Evolutionary conservation across 305 asterid species (phyloP).

Genomic region (Fraxinus nigra): DNA sequence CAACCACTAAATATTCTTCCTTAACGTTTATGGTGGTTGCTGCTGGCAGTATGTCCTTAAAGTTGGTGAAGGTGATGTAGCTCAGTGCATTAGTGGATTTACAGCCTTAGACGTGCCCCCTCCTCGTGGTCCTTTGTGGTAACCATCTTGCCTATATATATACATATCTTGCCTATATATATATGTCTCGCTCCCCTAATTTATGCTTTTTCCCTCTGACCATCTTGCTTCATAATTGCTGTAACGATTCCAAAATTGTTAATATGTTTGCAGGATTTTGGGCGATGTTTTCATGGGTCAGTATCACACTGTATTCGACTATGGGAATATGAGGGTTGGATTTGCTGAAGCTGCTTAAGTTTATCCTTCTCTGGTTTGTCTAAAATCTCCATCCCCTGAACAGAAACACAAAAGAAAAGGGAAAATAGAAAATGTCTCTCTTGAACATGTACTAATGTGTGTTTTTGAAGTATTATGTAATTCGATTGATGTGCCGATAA

Average conservation of each 20-base stretch:
- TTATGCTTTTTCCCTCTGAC: background rate
- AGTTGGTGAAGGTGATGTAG: conserved; percentile 70
- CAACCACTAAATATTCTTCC: background rate
- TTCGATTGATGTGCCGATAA: background rate
- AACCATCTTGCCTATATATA: conserved; percentile 15
- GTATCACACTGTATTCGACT: conserved; percentile 81
- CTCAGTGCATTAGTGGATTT: conserved; percentile 89
- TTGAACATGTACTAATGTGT: background rate
- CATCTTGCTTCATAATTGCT: background rate
- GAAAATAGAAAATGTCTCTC: background rate
- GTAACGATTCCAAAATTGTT: background rate
- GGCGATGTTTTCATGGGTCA: conserved; percentile 87
- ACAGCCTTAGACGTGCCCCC: conserved; percentile 81
- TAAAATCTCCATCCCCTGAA: background rate
- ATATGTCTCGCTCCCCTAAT: background rate
- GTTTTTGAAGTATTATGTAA: background rate
- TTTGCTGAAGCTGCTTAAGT: conserved; percentile 77
- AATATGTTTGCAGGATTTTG: conserved; percentile 53
- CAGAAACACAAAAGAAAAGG: background rate
- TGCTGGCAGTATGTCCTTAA: conserved; percentile 63
- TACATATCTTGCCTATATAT: background rate
- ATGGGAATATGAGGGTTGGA: conserved; percentile 65
- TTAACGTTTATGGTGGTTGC: conserved; percentile 17
- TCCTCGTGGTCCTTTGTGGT: conserved; percentile 96
- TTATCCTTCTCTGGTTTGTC: background rate